These are phyloP conservation scores for Zanthoxylum bungeanum DNA, from an alignment of 345 rosid species.

Conservation along the genomic window DNA sequence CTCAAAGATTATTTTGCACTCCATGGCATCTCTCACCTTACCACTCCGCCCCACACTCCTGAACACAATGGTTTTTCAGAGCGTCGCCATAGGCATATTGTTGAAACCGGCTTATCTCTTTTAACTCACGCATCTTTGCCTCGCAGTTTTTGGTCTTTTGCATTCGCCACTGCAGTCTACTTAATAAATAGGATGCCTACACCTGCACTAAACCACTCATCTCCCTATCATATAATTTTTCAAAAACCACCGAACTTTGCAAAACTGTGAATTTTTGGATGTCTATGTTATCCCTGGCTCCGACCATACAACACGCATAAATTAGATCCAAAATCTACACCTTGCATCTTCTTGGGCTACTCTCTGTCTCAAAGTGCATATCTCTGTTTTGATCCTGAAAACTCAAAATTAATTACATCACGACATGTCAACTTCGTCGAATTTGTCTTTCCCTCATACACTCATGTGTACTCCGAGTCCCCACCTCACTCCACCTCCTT, in stretches of 20 bases:
- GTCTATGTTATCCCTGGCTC: neutral
- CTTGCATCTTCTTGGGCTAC: neutral
- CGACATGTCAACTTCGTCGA: too few relatives aligned
- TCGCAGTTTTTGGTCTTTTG: neutral
- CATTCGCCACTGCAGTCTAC: neutral
- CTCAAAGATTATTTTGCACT: too few relatives aligned
- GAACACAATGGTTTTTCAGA: too few relatives aligned
- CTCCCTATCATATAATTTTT: neutral
- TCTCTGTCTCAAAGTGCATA: conserved; percentile 6
- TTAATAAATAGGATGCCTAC: neutral
- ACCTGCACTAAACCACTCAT: neutral
- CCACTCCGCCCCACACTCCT: neutral
- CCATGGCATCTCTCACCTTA: neutral
- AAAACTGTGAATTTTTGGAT: neutral
- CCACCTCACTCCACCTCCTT: too few relatives aligned
- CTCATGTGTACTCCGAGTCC: too few relatives aligned
- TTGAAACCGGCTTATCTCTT: neutral
- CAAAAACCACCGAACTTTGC: neutral
- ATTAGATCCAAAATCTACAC: neutral
- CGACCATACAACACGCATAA: neutral
- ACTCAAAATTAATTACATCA: too few relatives aligned
- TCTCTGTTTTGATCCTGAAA: neutral
- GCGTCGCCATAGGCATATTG: too few relatives aligned
- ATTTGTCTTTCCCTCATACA: too few relatives aligned
- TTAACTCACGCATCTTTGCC: neutral